Evolutionary conservation across 306 rosid species (phyloP).

Genomic region (Argentina anserina): DNA sequence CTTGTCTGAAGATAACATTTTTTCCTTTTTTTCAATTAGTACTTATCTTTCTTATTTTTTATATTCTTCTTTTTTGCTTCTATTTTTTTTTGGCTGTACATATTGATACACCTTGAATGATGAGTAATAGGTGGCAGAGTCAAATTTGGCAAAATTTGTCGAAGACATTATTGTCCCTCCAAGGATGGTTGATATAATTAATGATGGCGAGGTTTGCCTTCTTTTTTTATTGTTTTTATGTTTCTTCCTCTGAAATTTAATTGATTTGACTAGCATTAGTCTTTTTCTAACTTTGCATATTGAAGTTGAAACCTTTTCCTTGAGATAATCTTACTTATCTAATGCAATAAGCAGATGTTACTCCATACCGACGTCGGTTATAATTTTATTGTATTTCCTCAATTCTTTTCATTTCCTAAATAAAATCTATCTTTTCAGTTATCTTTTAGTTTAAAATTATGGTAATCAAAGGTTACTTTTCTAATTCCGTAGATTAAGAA

Average conservation of each 20-base stretch:
- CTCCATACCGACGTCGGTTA: too few species aligned
- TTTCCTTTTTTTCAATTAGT: background rate
- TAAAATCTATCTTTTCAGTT: background rate
- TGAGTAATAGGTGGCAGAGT: conserved; percentile 77
- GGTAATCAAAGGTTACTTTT: background rate
- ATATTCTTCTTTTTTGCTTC: background rate
- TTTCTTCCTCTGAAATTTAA: background rate
- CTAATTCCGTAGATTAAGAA: background rate
- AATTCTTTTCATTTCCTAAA: background rate
- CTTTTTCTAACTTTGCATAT: background rate
- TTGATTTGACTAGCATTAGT: background rate
- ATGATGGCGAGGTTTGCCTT: conserved; percentile 82
- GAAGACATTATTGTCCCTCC: conserved; percentile 98
- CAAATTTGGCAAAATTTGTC: conserved; percentile 88
- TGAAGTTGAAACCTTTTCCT: background rate
- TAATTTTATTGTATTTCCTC: background rate
- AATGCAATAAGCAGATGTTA: background rate
- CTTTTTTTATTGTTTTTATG: conserved; percentile 1
- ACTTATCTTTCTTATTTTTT: background rate
- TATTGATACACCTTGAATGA: conserved; percentile 19
- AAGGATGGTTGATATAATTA: conserved; percentile 87
- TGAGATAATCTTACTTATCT: background rate
- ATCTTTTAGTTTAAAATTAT: background rate
- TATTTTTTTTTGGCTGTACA: background rate
- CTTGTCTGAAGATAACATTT: background rate